phyloP scores from a whole-genome alignment of 108 stramenopile species.

The Discostella stelligeroides region DNA sequence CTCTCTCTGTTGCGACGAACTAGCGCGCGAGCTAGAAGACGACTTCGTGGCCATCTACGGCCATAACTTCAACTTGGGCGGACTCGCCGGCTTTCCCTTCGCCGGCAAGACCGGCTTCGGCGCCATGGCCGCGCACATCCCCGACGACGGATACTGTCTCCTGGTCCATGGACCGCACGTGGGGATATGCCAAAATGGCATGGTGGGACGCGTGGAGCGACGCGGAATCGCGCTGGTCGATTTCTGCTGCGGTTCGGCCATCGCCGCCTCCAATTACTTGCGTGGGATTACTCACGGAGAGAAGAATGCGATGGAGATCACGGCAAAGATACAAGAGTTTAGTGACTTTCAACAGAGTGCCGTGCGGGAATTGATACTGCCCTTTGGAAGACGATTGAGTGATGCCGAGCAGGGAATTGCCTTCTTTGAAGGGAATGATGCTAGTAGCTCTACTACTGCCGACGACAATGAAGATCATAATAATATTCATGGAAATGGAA shows the following conservation, averaged over 20 bases:
- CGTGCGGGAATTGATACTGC: constrained; percentile 53
- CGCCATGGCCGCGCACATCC: constrained; percentile 73
- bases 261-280: constrained; percentile 61
- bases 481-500: too few relatives aligned
- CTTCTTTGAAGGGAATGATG: too few relatives aligned
- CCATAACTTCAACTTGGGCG: constrained; percentile 64
- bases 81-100: constrained; percentile 72
- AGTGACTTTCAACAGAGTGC: constrained; percentile 60
- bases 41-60: constrained; percentile 49
- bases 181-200: constrained; percentile 57
- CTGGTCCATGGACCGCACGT: constrained; percentile 74
- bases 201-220: constrained; percentile 64
- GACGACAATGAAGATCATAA: too few relatives aligned
- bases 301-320: constrained; percentile 28
- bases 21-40: constrained; percentile 48
- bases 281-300: constrained; percentile 21
- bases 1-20: constrained; percentile 54
- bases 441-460: too few relatives aligned
- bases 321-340: constrained; percentile 35
- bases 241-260: constrained; percentile 13
- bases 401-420: constrained; percentile 52
- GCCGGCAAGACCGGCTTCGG: constrained; percentile 70
- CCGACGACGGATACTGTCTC: constrained; percentile 63
- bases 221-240: constrained; percentile 46
- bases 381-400: constrained; percentile 51